Evolutionary conservation across 768 basidiomycete species (phyloP), one percentile per base, ranked within the genome.

Genomic region (Cubamyces sp.): DNA sequence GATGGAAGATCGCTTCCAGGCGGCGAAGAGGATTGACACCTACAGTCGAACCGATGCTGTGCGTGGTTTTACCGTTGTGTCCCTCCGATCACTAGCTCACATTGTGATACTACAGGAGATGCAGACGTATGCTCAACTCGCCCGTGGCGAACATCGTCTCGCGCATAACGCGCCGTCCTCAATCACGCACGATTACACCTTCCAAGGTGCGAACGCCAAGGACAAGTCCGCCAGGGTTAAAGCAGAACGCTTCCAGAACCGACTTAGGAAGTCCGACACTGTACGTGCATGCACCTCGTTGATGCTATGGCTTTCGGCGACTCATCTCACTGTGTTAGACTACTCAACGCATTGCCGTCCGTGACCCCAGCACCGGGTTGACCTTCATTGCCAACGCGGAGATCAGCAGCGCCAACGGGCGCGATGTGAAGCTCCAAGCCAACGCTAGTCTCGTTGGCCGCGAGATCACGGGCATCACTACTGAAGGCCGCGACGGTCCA

Each of bases 401-500:
- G 0, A 48, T 75, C 37, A 26, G 54, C 0, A n/a, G 37, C 11
- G 54, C 71, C n/a, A 7, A 1, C 0, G 65, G 74, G 30, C 61
- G 62, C 3, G 23, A n/a, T 49, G 72, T 75, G 30, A 34, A 21
- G 14, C 40, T 81, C 3, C 57, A 64, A 18, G 62, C 70, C 26
- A 26, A 45, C 15, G 70, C 64, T 62, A 42, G 66, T 56, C 58
- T 78, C 53, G 57, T 71, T 73, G 68, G 77, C 60, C 71, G 75
- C 70, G 41, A 0, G 1, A 73, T 75, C 30, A 56, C 68, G 0
- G 70, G 70, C 7, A 75, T 90, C 23, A 80, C 74, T 23, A 78
- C 87, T 9, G 76, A 78, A 64, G 88, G 87, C 0, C 79, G 77
- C 37, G 86, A 82, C 42, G 80, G 75, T 41, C 83, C 82, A 1